phyloP scores from a whole-genome alignment of 306 rosid genomes.

The Mucuna pruriens region DNA sequence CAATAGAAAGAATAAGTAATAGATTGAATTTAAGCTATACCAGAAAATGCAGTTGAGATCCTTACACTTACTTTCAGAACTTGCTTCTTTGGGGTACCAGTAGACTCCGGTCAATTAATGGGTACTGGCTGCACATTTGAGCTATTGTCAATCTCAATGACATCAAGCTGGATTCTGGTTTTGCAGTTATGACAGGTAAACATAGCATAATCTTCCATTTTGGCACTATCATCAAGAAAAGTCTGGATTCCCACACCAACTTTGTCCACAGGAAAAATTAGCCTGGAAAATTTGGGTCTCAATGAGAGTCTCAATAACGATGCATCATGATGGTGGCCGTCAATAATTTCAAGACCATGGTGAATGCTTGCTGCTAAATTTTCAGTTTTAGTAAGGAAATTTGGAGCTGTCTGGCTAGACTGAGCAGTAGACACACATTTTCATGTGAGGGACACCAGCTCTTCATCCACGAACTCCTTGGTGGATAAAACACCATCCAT shows the following conservation, averaged over 20 bases:
- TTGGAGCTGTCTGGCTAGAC: conserved; percentile 52
- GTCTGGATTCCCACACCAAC: conserved; percentile 78
- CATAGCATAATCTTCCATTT: conserved; percentile 49
- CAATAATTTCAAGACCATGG: conserved; percentile 78
- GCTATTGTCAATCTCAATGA: conserved; percentile 47
- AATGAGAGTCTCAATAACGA: conserved; percentile 64
- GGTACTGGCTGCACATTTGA: conserved; percentile 65
- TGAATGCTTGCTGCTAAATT: conserved; percentile 78
- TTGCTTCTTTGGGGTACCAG: conserved; percentile 66
- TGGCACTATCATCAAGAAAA: conserved; percentile 32
- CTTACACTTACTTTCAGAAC: conserved; percentile 73
- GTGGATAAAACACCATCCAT: too few species aligned
- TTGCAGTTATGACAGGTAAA: conserved; percentile 65
- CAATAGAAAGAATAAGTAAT: conserved; percentile 26
- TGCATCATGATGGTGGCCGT: conserved; percentile 52
- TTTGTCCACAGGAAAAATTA: conserved; percentile 52
- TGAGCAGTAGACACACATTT: conserved; percentile 43
- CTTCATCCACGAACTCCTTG: too few species aligned
- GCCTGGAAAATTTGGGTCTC: conserved; percentile 59
- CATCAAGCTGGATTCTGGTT: conserved; percentile 59
- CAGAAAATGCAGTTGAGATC: conserved; percentile 33
- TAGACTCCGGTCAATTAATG: conserved; percentile 59
- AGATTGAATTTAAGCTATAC: conserved; percentile 15
- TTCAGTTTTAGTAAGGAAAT: conserved; percentile 54
- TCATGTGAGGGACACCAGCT: too few species aligned